phyloP scores from a whole-genome alignment of 2,329 filamentous ascomycete species.

The Aspergillus carbonarius region DNA sequence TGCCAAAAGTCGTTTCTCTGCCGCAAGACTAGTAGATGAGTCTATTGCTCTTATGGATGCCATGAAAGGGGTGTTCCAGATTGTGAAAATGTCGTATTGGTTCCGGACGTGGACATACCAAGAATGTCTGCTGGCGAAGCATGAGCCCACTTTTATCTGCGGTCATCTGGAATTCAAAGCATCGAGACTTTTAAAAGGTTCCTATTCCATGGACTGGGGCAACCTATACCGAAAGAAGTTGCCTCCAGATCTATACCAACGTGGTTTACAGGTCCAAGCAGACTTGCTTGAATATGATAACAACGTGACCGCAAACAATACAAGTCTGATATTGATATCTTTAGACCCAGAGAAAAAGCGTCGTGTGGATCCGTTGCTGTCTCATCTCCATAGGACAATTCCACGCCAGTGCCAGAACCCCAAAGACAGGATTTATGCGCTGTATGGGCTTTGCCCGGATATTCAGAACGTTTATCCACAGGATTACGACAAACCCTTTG shows the following conservation, averaged over 20 bases:
- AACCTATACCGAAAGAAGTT: too few species aligned
- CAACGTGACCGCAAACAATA: too few species aligned
- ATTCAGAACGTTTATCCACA: neutral
- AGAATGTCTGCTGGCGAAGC: neutral
- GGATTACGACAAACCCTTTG: neutral
- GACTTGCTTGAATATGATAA: too few species aligned
- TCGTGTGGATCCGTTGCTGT: neutral
- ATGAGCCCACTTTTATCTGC: neutral
- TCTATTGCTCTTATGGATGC: accelerated
- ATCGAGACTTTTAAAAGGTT: neutral
- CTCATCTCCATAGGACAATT: neutral
- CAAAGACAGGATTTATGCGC: neutral
- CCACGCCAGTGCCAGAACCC: neutral
- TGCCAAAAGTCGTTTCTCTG: neutral
- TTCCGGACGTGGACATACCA: neutral
- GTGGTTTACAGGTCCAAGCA: too few species aligned
- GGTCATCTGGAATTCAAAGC: accelerated
- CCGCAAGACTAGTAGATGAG: neutral
- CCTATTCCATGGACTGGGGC: too few species aligned
- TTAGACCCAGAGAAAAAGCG: too few species aligned
- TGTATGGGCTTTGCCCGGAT: neutral
- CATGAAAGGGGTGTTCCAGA: neutral
- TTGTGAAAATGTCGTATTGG: neutral
- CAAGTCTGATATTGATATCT: too few species aligned
- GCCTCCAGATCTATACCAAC: too few species aligned